phyloP scores from a whole-genome alignment of 495 filamentous ascomycete genomes.

The Staphylotrichum longicolle region DNA sequence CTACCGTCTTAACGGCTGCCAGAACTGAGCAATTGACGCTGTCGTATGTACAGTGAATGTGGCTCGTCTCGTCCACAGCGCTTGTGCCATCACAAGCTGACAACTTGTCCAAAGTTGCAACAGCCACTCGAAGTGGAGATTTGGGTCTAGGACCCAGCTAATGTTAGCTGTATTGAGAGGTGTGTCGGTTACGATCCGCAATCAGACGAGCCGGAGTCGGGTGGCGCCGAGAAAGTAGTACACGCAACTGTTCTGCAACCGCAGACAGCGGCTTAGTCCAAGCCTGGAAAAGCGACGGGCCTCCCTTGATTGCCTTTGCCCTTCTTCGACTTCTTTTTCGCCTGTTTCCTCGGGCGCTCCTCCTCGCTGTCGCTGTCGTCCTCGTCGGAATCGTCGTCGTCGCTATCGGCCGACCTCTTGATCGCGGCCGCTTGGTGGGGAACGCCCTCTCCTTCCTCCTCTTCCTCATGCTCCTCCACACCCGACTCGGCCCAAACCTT shows the following conservation, averaged over 20 bases:
- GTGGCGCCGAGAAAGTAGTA: neutral
- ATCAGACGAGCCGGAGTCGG: too few species aligned
- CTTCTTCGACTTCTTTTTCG: constrained; percentile 46
- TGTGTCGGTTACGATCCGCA: constrained; percentile 1
- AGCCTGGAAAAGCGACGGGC: constrained; percentile 33
- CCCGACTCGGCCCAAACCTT: constrained; percentile 71
- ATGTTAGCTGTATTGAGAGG: neutral
- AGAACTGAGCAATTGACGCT: neutral
- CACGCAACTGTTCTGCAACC: neutral
- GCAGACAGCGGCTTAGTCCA: constrained; percentile 26
- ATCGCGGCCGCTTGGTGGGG: constrained; percentile 47
- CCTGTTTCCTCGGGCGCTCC: constrained; percentile 42
- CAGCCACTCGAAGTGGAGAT: neutral
- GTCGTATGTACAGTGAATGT: neutral
- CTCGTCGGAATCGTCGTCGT: constrained; percentile 40
- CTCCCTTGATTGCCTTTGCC: constrained; percentile 39
- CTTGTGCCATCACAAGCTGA: neutral
- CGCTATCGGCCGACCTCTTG: constrained; percentile 43
- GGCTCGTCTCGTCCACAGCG: neutral
- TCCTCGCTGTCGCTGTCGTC: constrained; percentile 41
- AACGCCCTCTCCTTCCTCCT: constrained; percentile 33
- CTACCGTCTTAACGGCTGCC: neutral
- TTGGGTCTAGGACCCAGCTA: neutral
- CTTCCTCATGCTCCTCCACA: constrained; percentile 39
- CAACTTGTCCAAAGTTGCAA: neutral